Evolutionary conservation across 2,329 filamentous ascomycete species (phyloP).

Genomic region (Amesomyces nigricolor): DNA sequence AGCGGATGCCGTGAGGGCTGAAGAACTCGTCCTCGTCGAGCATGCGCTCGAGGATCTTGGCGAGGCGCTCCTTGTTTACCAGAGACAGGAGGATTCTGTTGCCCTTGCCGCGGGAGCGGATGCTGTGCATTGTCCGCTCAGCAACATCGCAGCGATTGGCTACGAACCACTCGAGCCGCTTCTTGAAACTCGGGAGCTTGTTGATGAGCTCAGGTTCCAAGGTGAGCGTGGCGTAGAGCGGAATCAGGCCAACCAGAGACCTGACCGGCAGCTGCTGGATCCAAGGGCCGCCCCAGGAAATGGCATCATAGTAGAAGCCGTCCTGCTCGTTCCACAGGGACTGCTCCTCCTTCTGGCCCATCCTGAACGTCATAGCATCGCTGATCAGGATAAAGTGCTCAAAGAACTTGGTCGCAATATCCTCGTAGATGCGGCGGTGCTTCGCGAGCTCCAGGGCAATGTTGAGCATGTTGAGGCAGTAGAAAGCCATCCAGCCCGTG

Average conservation of each 20-base stretch:
- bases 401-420: conserved; percentile 97
- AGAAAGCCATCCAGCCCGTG: conserved; percentile 99
- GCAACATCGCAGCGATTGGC: conserved; percentile 80
- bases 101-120: conserved; percentile 83
- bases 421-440: conserved; percentile 90
- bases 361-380: conserved; percentile 88
- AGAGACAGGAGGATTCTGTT: conserved; percentile 82
- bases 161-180: conserved; percentile 89
- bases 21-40: conserved; percentile 91
- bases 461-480: conserved; percentile 93
- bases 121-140: conserved; percentile 90
- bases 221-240: conserved; percentile 85
- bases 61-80: conserved; percentile 86
- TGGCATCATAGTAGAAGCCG: conserved; percentile 97
- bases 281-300: conserved; percentile 91
- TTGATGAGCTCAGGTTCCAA: conserved; percentile 91
- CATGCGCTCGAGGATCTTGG: conserved; percentile 86
- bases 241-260: conserved; percentile 89
- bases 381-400: conserved; percentile 98
- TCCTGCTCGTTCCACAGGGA: conserved; percentile 96
- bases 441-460: conserved; percentile 93
- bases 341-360: conserved; percentile 63
- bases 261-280: conserved; percentile 87
- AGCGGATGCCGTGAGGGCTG: conserved; percentile 83
- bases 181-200: conserved; percentile 87